Conservation (phyloP, 805 yeast species). For the Suhomyces sp. region DNA sequence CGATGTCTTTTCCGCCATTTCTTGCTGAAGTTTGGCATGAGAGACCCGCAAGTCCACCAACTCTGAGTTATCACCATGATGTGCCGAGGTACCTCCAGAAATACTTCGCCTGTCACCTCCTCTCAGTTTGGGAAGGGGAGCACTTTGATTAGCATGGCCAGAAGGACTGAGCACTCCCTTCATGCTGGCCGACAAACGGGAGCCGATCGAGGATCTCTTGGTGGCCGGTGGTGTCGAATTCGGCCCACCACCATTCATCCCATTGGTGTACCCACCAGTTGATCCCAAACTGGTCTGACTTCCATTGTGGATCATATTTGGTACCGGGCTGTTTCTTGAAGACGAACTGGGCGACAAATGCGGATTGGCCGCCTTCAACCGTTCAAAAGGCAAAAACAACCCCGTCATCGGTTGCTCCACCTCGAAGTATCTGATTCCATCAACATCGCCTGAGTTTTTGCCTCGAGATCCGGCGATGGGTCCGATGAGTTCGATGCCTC, state of each 20-base stretch:
- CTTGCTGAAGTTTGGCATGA: constrained; percentile 20
- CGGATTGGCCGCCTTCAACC: constrained; percentile 37
- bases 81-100: not conserved
- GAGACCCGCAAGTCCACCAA: constrained; percentile 20
- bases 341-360: constrained; percentile 13
- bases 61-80: constrained; percentile 10
- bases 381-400: constrained; percentile 63
- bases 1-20: constrained; percentile 43
- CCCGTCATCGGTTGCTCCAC: constrained; percentile 69
- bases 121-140: constrained; percentile 5
- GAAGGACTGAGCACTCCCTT: constrained; percentile 6
- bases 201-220: constrained; percentile 6
- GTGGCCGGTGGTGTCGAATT: not conserved
- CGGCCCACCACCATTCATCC: too few relatives aligned
- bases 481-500: constrained; percentile 84
- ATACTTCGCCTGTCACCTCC: constrained; percentile 3
- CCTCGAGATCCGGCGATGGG: constrained; percentile 60
- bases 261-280: not conserved
- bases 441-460: constrained; percentile 80
- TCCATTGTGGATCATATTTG: not conserved
- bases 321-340: constrained; percentile 1
- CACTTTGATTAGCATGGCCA: constrained; percentile 3
- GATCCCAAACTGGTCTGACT: not conserved
- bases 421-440: constrained; percentile 67
- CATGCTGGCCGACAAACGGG: constrained; percentile 6